Evolutionary conservation across 305 asterid genomes (phyloP).

Genomic region (Fraxinus sp.): DNA sequence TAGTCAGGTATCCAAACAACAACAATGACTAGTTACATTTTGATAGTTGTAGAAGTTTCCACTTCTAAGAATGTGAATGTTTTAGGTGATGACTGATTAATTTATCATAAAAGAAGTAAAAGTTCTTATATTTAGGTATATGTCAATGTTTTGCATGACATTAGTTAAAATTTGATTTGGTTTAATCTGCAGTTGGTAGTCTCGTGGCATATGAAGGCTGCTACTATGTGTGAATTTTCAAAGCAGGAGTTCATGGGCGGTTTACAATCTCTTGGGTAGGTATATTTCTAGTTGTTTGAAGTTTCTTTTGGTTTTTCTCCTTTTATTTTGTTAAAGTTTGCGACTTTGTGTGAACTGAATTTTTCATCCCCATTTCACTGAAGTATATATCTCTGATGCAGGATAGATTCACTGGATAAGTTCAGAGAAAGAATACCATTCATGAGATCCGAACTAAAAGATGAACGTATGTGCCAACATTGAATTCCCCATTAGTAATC

Average conservation of each 20-base stretch:
- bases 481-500: slow-evolving; percentile 21
- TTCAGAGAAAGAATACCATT: slow-evolving; percentile 79
- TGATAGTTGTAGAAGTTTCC: background rate
- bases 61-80: background rate
- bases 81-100: background rate
- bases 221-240: slow-evolving; percentile 99
- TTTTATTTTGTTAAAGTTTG: background rate
- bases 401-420: slow-evolving; percentile 91
- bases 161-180: background rate
- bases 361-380: slow-evolving; percentile 17
- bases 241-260: slow-evolving; percentile 94
- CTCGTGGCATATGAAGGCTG: slow-evolving; percentile 99
- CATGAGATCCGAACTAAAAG: slow-evolving; percentile 93
- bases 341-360: background rate
- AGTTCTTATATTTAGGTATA: background rate
- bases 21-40: background rate
- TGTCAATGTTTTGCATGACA: background rate
- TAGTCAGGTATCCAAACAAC: background rate
- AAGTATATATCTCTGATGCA: slow-evolving; percentile 38
- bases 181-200: slow-evolving; percentile 63
- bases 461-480: slow-evolving; percentile 73
- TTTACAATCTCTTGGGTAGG: slow-evolving; percentile 90
- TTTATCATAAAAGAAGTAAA: background rate
- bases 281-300: slow-evolving; percentile 24
- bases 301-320: background rate